These are phyloP conservation scores for Neltuma alba DNA, from an alignment of 306 rosid genomes.

Conservation along the genomic window DNA sequence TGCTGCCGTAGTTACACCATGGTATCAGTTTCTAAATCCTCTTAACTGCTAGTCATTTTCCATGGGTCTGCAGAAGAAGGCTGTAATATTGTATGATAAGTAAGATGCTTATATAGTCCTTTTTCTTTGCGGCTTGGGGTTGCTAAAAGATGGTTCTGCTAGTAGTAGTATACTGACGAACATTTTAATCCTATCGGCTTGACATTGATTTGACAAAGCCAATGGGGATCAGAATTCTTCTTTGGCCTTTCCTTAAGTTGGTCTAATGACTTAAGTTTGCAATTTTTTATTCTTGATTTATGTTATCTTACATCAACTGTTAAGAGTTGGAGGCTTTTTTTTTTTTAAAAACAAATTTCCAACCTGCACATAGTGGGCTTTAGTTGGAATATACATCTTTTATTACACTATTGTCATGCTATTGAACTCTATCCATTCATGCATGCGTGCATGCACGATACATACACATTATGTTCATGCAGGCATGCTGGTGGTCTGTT, in stretches of 20 bases:
- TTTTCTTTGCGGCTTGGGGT: slow-evolving; percentile 19
- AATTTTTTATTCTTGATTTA: slow-evolving; percentile 11
- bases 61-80: slow-evolving; percentile 25
- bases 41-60: slow-evolving; percentile 28
- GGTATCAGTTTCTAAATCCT: slow-evolving; percentile 21
- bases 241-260: slow-evolving; percentile 11
- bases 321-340: background rate
- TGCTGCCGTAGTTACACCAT: slow-evolving; percentile 22
- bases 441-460: background rate
- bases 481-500: background rate
- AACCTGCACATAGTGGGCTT: background rate
- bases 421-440: background rate
- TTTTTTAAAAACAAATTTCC: background rate
- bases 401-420: slow-evolving; percentile 11
- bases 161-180: slow-evolving; percentile 4
- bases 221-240: slow-evolving; percentile 3
- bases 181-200: slow-evolving; percentile 13
- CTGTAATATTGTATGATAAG: background rate
- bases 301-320: slow-evolving; percentile 1
- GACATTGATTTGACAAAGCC: slow-evolving; percentile 19
- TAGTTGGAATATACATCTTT: slow-evolving; percentile 13
- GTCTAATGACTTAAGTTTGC: slow-evolving; percentile 26
- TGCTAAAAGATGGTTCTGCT: slow-evolving; percentile 11
- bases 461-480: background rate
- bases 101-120: slow-evolving; percentile 12